These are phyloP conservation scores for Glonium stellatum DNA, from an alignment of 495 filamentous ascomycete species.

Conservation along the genomic window DNA sequence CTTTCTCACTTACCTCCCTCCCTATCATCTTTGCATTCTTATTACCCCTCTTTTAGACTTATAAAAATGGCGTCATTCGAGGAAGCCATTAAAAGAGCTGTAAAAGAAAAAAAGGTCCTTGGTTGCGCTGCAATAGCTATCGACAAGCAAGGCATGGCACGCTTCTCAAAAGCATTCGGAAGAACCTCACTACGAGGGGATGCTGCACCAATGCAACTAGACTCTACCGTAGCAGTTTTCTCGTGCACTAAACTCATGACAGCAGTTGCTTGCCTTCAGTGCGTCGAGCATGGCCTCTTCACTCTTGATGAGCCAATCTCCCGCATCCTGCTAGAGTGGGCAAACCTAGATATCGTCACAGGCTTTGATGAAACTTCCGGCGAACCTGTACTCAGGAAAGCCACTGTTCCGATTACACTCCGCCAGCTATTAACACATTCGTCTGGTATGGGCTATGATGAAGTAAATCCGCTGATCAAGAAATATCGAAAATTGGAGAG, in stretches of 20 bases:
- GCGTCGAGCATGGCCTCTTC: conserved; percentile 21
- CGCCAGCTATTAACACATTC: conserved; percentile 9
- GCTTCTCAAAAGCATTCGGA: too few species aligned
- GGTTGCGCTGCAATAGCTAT: too few species aligned
- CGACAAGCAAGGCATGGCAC: too few species aligned
- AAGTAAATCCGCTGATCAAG: conserved; percentile 6
- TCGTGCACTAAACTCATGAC: conserved; percentile 31
- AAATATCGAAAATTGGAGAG: background rate
- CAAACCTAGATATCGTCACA: conserved; percentile 24
- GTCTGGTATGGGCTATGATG: conserved; percentile 13
- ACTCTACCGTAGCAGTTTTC: too few species aligned
- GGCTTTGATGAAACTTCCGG: conserved; percentile 24
- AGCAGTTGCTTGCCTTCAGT: conserved; percentile 20
- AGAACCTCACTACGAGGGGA: too few species aligned
- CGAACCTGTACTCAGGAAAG: conserved; percentile 6
- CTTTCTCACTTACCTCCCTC: too few species aligned
- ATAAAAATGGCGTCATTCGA: too few species aligned
- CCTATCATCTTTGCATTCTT: too few species aligned
- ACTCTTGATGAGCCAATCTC: conserved; percentile 9
- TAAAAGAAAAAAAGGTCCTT: too few species aligned
- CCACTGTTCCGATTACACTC: conserved; percentile 24
- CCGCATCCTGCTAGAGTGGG: conserved; percentile 29
- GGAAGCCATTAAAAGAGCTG: too few species aligned
- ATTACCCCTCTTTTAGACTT: too few species aligned
- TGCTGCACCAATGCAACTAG: too few species aligned